Percentiles rank a stretch among this genome's conserved stretches.
These are phyloP conservation scores for Astragalus membranaceus DNA, from an alignment of 306 rosid genomes.

Conservation along the genomic window DNA sequence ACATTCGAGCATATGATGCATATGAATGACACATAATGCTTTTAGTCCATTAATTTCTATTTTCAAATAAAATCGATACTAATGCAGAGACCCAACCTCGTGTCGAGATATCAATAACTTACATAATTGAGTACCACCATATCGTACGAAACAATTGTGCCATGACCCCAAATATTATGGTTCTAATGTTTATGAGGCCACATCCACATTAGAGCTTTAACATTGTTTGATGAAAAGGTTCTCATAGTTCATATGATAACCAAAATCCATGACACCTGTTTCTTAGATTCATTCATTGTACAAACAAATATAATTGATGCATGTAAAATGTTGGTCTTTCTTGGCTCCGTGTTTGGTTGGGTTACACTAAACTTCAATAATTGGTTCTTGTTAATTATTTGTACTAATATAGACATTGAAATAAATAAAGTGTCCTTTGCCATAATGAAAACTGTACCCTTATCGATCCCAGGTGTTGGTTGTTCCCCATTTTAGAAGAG, in stretches of 20 bases:
- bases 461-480: neutral
- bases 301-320: neutral
- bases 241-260: neutral
- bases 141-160: neutral
- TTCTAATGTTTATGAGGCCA: neutral
- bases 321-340: neutral
- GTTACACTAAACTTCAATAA: slow-evolving; percentile 14
- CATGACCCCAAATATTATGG: neutral
- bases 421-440: neutral
- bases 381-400: neutral
- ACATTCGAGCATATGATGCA: neutral
- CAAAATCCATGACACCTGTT: neutral
- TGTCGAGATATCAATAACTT: neutral
- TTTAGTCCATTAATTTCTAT: neutral
- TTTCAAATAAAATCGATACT: neutral
- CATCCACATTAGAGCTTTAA: neutral
- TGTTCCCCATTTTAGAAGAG: neutral
- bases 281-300: neutral
- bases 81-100: neutral
- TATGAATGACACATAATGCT: neutral
- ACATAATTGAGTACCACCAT: slow-evolving; percentile 2
- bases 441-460: neutral
- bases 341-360: neutral
- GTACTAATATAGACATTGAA: neutral
- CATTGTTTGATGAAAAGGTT: neutral